Percentiles rank a stretch among this genome's conserved stretches.
Evolutionary conservation across 2,329 filamentous ascomycete genomes (phyloP).

Genomic region (Ophiocordyceps sinensis): DNA sequence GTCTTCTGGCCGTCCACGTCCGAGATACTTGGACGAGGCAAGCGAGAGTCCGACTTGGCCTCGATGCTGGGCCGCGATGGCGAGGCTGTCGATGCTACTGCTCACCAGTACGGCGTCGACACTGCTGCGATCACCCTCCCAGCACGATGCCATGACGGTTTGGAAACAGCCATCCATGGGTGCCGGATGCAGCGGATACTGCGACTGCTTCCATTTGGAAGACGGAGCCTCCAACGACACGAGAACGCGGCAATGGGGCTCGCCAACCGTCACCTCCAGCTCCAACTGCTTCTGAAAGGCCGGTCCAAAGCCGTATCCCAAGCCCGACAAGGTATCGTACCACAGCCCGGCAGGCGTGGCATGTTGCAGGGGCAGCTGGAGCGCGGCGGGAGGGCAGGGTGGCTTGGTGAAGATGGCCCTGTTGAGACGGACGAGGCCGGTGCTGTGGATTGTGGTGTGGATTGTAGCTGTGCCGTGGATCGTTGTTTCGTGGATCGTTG

Average conservation of each 20-base stretch:
- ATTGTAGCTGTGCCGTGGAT: too few species aligned
- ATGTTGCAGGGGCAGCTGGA: neutral
- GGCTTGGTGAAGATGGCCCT: neutral
- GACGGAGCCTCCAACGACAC: neutral
- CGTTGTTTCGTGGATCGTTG: too few species aligned
- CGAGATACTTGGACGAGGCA: too few species aligned
- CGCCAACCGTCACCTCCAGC: neutral
- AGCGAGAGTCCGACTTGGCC: too few species aligned
- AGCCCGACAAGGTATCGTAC: conserved; percentile 1
- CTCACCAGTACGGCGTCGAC: too few species aligned
- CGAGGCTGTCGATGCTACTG: too few species aligned
- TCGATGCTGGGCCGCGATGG: too few species aligned
- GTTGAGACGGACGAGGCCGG: neutral
- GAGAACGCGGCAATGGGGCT: too few species aligned
- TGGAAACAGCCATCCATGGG: too few species aligned
- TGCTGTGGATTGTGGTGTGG: neutral
- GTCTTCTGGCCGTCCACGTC: too few species aligned
- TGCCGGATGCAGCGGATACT: neutral
- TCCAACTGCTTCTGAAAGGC: conserved; percentile 10
- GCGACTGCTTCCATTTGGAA: neutral
- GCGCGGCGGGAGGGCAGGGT: neutral
- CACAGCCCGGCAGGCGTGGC: neutral
- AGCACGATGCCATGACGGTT: too few species aligned
- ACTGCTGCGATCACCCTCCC: too few species aligned
- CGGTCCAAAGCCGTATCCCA: conserved; percentile 3